These are phyloP conservation scores for Ascochyta koolunga DNA, from an alignment of 2,329 filamentous ascomycete species.

Conservation along the genomic window DNA sequence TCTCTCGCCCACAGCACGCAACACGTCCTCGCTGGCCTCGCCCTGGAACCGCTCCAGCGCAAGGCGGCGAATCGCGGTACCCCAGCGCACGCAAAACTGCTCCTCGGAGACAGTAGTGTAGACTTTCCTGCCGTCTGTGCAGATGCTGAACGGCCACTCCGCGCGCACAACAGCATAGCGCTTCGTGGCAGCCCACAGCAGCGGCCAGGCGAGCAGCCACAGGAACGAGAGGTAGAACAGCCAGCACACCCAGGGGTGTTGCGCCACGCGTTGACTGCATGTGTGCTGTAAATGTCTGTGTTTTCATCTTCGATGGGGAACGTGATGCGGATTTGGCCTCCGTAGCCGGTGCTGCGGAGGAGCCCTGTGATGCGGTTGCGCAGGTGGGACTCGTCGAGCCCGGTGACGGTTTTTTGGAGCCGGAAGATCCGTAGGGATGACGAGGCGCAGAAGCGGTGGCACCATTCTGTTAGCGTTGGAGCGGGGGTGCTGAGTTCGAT, in stretches of 20 bases:
- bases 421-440: constrained; percentile 62
- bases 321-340: constrained; percentile 63
- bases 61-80: constrained; percentile 63
- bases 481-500: constrained; percentile 52
- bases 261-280: constrained; percentile 68
- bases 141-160: constrained; percentile 64
- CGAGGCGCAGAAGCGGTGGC: constrained; percentile 68
- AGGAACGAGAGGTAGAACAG: constrained; percentile 70
- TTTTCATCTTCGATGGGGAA: constrained; percentile 65
- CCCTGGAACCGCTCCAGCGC: constrained; percentile 64
- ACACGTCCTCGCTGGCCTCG: constrained; percentile 57
- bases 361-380: constrained; percentile 60
- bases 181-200: constrained; percentile 70
- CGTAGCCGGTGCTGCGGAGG: constrained; percentile 70
- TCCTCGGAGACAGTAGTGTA: constrained; percentile 59
- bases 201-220: constrained; percentile 74
- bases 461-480: constrained; percentile 65
- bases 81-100: constrained; percentile 70
- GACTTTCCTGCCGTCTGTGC: constrained; percentile 45
- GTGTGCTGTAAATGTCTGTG: constrained; percentile 69
- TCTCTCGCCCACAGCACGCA: constrained; percentile 37
- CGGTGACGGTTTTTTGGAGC: constrained; percentile 56
- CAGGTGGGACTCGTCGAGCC: constrained; percentile 65
- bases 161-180: constrained; percentile 68
- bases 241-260: constrained; percentile 67